Percentiles rank a stretch among this genome's conserved stretches.
phyloP scores from a whole-genome alignment of 139 green algal species.

The Edaphochlamys debaryana region DNA sequence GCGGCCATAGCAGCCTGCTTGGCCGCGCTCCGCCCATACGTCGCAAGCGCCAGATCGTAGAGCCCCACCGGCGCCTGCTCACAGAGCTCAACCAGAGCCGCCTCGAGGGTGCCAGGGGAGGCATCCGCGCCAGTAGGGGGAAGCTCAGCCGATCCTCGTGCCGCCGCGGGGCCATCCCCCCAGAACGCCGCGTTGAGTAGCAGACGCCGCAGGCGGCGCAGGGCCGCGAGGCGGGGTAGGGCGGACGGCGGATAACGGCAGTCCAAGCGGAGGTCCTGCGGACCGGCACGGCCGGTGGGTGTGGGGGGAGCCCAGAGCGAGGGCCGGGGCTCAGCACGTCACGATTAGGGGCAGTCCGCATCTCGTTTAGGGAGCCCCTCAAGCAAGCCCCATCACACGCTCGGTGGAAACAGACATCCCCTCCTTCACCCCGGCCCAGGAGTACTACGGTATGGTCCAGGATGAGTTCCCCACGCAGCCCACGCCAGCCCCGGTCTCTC shows the following conservation, averaged over 20 bases:
- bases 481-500: too few relatives aligned
- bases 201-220: background rate
- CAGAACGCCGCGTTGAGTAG: constrained; percentile 21
- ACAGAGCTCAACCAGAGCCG: background rate
- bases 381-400: too few relatives aligned
- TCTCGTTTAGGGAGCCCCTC: too few relatives aligned
- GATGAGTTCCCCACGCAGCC: background rate
- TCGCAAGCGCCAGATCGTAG: background rate
- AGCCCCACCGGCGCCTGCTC: background rate
- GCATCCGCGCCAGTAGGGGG: too few relatives aligned
- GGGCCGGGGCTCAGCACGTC: too few relatives aligned
- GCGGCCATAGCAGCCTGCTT: background rate
- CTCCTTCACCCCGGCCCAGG: too few relatives aligned
- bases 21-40: background rate
- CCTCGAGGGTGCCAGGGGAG: background rate
- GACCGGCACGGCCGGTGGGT: background rate
- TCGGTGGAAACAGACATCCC: too few relatives aligned
- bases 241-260: constrained; percentile 16
- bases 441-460: too few relatives aligned
- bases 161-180: background rate
- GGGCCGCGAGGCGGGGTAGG: background rate
- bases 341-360: too few relatives aligned
- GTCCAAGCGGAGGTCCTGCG: constrained; percentile 19
- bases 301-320: background rate
- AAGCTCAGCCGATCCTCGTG: background rate